Evolutionary conservation across 176 grass and related monocot species (phyloP).

Genomic region (Otatea glauca): DNA sequence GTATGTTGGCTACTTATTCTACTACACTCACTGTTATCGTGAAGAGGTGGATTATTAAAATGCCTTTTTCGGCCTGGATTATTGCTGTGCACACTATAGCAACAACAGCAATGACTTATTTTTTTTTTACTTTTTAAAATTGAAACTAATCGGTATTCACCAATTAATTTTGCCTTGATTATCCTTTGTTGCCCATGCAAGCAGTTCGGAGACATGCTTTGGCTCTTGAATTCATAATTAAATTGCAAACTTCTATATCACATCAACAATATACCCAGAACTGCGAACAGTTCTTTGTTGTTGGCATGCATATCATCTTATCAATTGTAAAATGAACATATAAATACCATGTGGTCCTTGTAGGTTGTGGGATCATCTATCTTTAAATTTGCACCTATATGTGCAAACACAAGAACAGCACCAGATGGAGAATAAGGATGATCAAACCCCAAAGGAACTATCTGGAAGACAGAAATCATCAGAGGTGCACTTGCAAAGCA

Average conservation of each 20-base stretch:
- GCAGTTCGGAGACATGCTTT: neutral
- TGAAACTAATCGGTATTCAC: neutral
- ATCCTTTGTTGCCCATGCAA: neutral
- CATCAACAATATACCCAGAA: neutral
- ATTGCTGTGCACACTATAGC: neutral
- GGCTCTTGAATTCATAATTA: neutral
- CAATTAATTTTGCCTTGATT: neutral
- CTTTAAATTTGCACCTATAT: conserved; percentile 69
- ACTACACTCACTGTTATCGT: neutral
- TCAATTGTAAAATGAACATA: conserved; percentile 8
- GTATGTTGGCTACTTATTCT: conserved; percentile 6
- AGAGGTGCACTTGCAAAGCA: conserved; percentile 40
- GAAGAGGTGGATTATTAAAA: neutral
- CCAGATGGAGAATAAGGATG: conserved; percentile 44
- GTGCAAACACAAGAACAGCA: conserved; percentile 44
- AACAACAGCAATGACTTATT: neutral
- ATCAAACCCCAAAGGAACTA: conserved; percentile 45
- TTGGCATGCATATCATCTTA: conserved; percentile 2
- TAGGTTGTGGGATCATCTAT: conserved; percentile 94
- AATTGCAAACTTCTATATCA: neutral
- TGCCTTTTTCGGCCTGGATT: neutral
- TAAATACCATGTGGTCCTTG: neutral
- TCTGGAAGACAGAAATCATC: conserved; percentile 43
- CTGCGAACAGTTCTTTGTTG: neutral
- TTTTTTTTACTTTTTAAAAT: neutral